A percentile compares a stretch with the other conserved stretches of the same genome.
phyloP scores from a whole-genome alignment of 768 basidiomycete genomes.

The Mrakia hoshinonis region DNA sequence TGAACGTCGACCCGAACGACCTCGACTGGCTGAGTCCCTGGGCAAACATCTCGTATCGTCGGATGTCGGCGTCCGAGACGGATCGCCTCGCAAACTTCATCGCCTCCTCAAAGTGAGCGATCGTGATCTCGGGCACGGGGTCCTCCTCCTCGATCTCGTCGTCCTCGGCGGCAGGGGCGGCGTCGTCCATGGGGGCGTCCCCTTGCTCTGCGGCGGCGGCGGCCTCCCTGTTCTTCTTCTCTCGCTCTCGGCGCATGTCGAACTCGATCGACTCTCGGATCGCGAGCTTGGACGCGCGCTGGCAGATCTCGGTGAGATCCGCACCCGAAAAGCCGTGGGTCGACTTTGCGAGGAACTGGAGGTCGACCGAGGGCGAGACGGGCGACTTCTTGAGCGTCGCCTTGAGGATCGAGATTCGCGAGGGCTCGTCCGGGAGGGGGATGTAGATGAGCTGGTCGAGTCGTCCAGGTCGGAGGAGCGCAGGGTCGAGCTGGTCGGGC shows the following conservation, averaged over 20 bases:
- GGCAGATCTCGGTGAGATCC: conserved; percentile 98
- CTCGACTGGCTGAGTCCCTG: conserved; percentile 48
- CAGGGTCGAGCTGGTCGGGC: conserved; percentile 89
- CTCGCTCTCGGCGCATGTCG: conserved; percentile 71
- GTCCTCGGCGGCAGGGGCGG: conserved; percentile 31
- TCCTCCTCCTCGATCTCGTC: conserved; percentile 54
- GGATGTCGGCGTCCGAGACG: conserved; percentile 28
- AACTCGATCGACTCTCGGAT: conserved; percentile 79
- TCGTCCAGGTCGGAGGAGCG: conserved; percentile 91
- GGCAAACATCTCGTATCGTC: conserved; percentile 92
- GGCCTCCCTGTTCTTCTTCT: conserved; percentile 72
- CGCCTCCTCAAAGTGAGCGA: conserved; percentile 95
- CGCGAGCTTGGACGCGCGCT: conserved; percentile 78
- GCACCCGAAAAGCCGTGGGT: conserved; percentile 99
- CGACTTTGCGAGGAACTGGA: conserved; percentile 74
- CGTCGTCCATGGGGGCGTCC: conserved; percentile 50
- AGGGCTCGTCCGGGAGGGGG: conserved; percentile 88
- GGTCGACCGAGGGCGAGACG: conserved; percentile 69
- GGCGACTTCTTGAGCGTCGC: conserved; percentile 90
- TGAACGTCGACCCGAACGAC: conserved; percentile 57
- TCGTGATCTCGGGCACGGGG: conserved; percentile 55
- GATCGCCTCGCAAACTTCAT: conserved; percentile 89
- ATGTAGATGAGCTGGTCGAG: conserved; percentile 99
- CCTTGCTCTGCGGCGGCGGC: conserved; percentile 55
- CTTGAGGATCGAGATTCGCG: conserved; percentile 80